Percentiles rank a stretch among this genome's conserved stretches.
Evolutionary conservation across 768 basidiomycete genomes (phyloP).

Genomic region (Trametes sanguinea): DNA sequence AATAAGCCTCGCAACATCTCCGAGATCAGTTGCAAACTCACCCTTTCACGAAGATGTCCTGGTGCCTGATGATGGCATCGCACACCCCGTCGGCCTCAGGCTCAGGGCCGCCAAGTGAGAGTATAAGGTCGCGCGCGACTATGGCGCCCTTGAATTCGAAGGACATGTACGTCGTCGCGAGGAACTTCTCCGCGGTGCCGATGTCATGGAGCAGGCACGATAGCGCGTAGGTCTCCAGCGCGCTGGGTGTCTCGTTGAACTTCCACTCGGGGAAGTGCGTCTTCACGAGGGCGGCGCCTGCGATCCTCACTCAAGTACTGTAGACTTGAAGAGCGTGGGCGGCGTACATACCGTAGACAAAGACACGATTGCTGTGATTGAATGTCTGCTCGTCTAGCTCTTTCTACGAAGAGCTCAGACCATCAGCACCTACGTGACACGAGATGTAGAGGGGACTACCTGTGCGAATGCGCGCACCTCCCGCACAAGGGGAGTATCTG

Average conservation of each 20-base stretch:
- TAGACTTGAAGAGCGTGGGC: background rate
- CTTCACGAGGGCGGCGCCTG: slow-evolving; percentile 50
- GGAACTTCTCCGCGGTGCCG: slow-evolving; percentile 49
- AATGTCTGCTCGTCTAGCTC: slow-evolving; percentile 48
- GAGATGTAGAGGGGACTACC: slow-evolving; percentile 24
- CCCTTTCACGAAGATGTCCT: slow-evolving; percentile 49
- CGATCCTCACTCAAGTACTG: background rate
- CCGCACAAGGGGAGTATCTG: slow-evolving; percentile 42
- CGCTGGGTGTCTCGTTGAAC: slow-evolving; percentile 36
- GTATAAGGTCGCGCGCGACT: slow-evolving; percentile 50
- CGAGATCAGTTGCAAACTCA: slow-evolving; percentile 19
- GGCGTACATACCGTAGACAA: slow-evolving; percentile 45
- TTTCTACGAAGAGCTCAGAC: slow-evolving; percentile 30
- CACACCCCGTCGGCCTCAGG: slow-evolving; percentile 55
- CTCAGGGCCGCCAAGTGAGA: slow-evolving; percentile 43
- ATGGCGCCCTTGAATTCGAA: slow-evolving; percentile 61
- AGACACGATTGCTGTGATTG: slow-evolving; percentile 53
- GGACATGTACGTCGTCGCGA: slow-evolving; percentile 54
- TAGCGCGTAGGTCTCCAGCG: slow-evolving; percentile 49
- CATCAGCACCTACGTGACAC: background rate
- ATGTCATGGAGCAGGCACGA: slow-evolving; percentile 56
- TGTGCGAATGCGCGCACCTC: slow-evolving; percentile 44
- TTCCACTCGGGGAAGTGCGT: slow-evolving; percentile 50
- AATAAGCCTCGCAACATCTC: background rate
- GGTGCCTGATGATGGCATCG: slow-evolving; percentile 53